Evolutionary conservation across 495 filamentous ascomycete species (phyloP).

Genomic region (Pseudomonodictys pantanalensis): DNA sequence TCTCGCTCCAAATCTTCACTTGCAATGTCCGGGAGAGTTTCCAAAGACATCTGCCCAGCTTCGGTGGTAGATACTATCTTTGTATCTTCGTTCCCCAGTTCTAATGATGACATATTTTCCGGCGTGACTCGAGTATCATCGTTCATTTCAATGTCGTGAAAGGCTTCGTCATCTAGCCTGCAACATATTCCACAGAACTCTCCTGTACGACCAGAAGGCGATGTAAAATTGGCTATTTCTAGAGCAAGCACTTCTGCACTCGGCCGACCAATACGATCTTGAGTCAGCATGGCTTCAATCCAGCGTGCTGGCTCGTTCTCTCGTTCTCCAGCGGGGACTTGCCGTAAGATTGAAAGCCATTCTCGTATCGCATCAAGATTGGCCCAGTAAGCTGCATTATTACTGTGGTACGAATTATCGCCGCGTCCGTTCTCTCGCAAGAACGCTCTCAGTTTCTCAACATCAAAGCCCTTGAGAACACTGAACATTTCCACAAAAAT

Average conservation of each 20-base stretch:
- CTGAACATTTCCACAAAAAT: conserved; percentile 46
- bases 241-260: background rate
- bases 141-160: background rate
- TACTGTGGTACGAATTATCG: background rate
- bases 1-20: background rate
- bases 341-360: background rate
- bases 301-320: background rate
- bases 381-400: background rate
- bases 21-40: background rate
- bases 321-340: background rate
- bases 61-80: background rate
- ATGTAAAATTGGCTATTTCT: background rate
- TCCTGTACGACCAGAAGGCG: background rate
- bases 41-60: background rate
- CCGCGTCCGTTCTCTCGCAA: background rate
- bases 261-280: background rate
- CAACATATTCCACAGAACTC: background rate
- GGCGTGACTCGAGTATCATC: background rate
- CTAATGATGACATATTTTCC: background rate
- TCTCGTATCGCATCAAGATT: background rate
- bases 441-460: background rate
- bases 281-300: background rate
- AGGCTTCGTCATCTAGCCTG: background rate
- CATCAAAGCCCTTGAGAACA: conserved; percentile 26
- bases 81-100: background rate